Evolutionary conservation across 164 flowering plant species (phyloP), one percentile per base, ranked within the genome.

Genomic region (Magnolia officinalis): DNA sequence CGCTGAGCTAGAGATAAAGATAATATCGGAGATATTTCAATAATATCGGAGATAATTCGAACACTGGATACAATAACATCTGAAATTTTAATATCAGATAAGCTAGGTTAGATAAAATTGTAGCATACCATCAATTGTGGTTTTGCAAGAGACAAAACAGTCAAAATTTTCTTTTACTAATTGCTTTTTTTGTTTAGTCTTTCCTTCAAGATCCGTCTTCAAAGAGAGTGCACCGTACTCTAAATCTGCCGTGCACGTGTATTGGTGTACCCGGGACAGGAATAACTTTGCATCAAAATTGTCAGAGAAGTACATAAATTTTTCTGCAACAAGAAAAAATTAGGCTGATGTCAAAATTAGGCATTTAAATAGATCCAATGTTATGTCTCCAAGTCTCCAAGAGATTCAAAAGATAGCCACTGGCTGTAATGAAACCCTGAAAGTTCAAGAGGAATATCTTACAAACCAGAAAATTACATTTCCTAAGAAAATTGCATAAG

Each of bases 91-190:
- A 26, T 26, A 26, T 26, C 29, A 26, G 0, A 37, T 37, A 37
- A 37, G 45, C 6, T 37, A 37, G 45, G 45, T 5, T 37, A 37
- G 45, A 37, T 37, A 37, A 37, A 37, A 37, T 4, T 20, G 20
- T 67, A 63, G 21, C 81, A 77, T 87, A 96, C 99, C 99, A 86
- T 96, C 99, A 79, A 96, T 96, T 20, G 99, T 96, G 8, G 97
- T 96, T 84, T 96, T 96, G 88, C 99, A 96, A 20, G 99, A 96
- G 78, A 96, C 98, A 82, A 96, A 96, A 84, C 99, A 96, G 79
- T 96, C 99, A 86, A 96, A 96, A 78, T 96, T 96, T 78, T 96
- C 98, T 81, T 96, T 96, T 64, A 96, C 99, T 86, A 96, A 85
- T 74, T 89, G 92, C 80, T 96, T 96, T 80, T 86, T 92, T 80